A percentile compares a stretch with the other conserved stretches of the same genome.
Conservation (phyloP, 2,329 filamentous ascomycete species). For the Ascochyta rabiei region DNA sequence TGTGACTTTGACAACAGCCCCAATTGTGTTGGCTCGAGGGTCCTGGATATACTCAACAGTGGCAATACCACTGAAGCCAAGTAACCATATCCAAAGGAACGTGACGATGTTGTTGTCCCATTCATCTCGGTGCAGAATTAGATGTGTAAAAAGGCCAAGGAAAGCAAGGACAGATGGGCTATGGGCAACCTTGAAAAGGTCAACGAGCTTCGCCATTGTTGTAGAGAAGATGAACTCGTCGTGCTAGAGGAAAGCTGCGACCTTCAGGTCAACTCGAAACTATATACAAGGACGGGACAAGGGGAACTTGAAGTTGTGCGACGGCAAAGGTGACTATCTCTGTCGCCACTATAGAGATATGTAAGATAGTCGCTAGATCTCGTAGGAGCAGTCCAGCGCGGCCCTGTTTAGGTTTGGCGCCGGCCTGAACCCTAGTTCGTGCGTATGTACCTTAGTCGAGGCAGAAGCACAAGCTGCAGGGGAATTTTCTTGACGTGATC, state of each 20-base stretch:
- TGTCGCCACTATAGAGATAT: background rate
- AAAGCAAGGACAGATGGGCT: slow-evolving; percentile 27
- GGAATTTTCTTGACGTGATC: background rate
- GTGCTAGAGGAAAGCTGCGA: too few relatives aligned
- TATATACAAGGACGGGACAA: too few relatives aligned
- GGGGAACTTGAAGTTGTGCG: background rate
- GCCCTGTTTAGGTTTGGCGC: background rate
- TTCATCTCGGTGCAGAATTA: slow-evolving; percentile 29
- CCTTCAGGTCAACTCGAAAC: background rate
- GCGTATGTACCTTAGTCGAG: background rate
- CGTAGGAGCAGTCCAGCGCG: background rate
- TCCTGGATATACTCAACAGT: slow-evolving; percentile 25
- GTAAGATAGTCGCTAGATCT: background rate
- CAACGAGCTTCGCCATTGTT: slow-evolving; percentile 13
- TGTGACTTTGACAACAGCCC: slow-evolving; percentile 15
- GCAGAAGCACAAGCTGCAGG: background rate
- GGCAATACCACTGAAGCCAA: slow-evolving; percentile 25
- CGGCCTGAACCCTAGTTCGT: background rate
- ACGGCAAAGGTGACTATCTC: background rate
- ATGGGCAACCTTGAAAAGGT: slow-evolving; percentile 20
- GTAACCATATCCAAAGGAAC: slow-evolving; percentile 21
- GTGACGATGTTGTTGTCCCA: slow-evolving; percentile 30
- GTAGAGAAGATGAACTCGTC: background rate
- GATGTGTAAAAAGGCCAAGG: slow-evolving; percentile 34
- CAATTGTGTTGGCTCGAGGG: slow-evolving; percentile 13